These are phyloP conservation scores for Thelonectria rubi DNA, from an alignment of 2,329 filamentous ascomycete species.

Conservation along the genomic window DNA sequence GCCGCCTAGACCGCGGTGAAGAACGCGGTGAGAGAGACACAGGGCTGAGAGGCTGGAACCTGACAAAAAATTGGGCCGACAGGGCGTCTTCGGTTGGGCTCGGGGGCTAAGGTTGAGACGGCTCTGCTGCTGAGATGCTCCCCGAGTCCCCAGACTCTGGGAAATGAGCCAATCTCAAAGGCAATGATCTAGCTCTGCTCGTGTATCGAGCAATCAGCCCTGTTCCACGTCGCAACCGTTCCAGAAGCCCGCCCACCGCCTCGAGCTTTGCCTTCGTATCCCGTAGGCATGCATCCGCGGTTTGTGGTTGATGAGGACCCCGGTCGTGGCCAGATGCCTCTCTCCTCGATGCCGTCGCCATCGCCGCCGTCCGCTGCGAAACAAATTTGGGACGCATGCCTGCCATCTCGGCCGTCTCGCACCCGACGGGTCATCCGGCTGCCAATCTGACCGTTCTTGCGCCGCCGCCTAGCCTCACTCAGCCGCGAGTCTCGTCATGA, in stretches of 20 bases:
- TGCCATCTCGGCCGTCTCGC: slow-evolving; percentile 5
- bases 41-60: slow-evolving; percentile 32
- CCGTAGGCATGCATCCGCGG: too few relatives aligned
- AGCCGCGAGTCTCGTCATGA: background rate
- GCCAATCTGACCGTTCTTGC: slow-evolving; percentile 18
- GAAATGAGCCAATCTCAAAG: slow-evolving; percentile 31
- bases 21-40: slow-evolving; percentile 28
- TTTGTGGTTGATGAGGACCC: too few relatives aligned
- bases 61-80: slow-evolving; percentile 19
- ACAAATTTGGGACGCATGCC: background rate
- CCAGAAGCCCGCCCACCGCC: slow-evolving; percentile 9
- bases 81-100: slow-evolving; percentile 24
- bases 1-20: slow-evolving; percentile 32
- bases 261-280: too few relatives aligned
- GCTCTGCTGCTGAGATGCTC: slow-evolving; percentile 22
- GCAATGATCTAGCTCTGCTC: slow-evolving; percentile 13
- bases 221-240: background rate
- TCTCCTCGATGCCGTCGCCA: background rate
- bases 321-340: too few relatives aligned
- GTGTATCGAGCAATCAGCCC: background rate
- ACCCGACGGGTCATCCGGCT: slow-evolving; percentile 9
- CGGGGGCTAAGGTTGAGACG: too few relatives aligned
- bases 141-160: slow-evolving; percentile 1
- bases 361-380: too few relatives aligned
- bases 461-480: slow-evolving; percentile 11